A percentile compares a stretch with the other conserved stretches of the same genome.
Evolutionary conservation across 1,139 yeast genomes (phyloP).

Genomic region (Blastobotrys apis): DNA sequence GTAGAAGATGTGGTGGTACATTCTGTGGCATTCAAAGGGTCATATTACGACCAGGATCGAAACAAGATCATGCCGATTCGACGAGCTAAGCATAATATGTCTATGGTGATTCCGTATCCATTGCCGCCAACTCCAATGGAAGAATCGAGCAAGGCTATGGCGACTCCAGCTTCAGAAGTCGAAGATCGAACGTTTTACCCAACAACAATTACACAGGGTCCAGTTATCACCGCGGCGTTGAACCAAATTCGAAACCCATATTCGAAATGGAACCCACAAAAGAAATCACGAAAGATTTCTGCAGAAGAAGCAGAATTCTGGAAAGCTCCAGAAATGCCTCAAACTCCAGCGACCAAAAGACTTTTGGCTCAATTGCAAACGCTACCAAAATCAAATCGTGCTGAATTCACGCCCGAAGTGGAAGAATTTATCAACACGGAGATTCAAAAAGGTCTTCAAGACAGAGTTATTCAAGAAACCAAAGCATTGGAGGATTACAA

Average conservation of each 20-base stretch:
- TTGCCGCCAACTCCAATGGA: slow-evolving; percentile 57
- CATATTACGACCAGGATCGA: slow-evolving; percentile 70
- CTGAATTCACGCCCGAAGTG: slow-evolving; percentile 60
- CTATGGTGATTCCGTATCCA: slow-evolving; percentile 87
- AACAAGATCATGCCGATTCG: slow-evolving; percentile 74
- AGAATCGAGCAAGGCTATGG: slow-evolving; percentile 48
- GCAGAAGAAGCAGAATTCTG: slow-evolving; percentile 59
- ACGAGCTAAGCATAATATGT: slow-evolving; percentile 61
- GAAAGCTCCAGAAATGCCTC: slow-evolving; percentile 75
- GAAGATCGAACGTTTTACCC: slow-evolving; percentile 74
- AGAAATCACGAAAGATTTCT: slow-evolving; percentile 49
- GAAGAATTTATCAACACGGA: slow-evolving; percentile 59
- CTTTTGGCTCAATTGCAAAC: slow-evolving; percentile 53
- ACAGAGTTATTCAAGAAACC: slow-evolving; percentile 29
- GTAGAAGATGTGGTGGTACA: slow-evolving; percentile 71
- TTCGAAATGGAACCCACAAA: slow-evolving; percentile 44
- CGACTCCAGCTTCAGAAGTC: slow-evolving; percentile 57
- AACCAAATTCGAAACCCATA: slow-evolving; percentile 69
- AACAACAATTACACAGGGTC: slow-evolving; percentile 59
- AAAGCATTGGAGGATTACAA: slow-evolving; percentile 31
- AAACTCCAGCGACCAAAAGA: slow-evolving; percentile 29
- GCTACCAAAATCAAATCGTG: slow-evolving; percentile 45
- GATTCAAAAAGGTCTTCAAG: slow-evolving; percentile 42
- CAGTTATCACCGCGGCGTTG: slow-evolving; percentile 65
- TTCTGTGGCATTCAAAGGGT: slow-evolving; percentile 56